Base-by-base conservation (phyloP, 116 monocot species). In the Papilionanthe hybrid region DNA sequence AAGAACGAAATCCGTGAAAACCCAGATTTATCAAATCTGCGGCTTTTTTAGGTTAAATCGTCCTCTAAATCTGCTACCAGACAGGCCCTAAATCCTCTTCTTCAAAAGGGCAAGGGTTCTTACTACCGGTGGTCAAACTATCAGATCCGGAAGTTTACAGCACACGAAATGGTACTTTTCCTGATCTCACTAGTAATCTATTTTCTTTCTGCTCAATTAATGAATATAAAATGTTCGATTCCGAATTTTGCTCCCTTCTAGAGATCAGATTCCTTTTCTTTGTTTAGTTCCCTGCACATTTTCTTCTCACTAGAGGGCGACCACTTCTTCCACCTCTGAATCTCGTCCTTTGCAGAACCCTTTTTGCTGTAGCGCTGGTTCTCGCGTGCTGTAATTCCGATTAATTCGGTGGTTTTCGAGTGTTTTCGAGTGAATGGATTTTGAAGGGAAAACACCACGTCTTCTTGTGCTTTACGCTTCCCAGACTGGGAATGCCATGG, bases 401-500 rank as follows among this genome's bases (percentile, higher is more conserved):
- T 63, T 63, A 1, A 7, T 63, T 22, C 25, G 60, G 7, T 5
- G 7, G 22, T 60, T 60, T 60, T 60, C 7, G 7, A 23, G 5
- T 23, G 63, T 13, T 53, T 53, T 65, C 27, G 13, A 9, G 27
- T 25, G 65, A 69, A 73, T 73, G 73, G 43, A 73, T 43, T 44
- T 43, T 44, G 73, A 73, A 73, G 73, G 73, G 44, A 50, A 23
- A 47, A 20, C 22, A n/a, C 41, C 68, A 25, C 75, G 91, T 3
- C 74, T 98, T 30, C 83, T 94, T 65, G 90, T 98, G 43, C 88
- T 98, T 25, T 98, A 90, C 77, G 97, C 92, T 28, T 97, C 97
- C 22, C 92, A 98, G 83, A 98, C 94, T 0, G 98, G 94, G 60
- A 94, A 88, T 81, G 94, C 91, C 67, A 87, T 91, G 87, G 98